phyloP scores from a whole-genome alignment of 306 rosid genomes.

The Psophocarpus tetragonolobus region DNA sequence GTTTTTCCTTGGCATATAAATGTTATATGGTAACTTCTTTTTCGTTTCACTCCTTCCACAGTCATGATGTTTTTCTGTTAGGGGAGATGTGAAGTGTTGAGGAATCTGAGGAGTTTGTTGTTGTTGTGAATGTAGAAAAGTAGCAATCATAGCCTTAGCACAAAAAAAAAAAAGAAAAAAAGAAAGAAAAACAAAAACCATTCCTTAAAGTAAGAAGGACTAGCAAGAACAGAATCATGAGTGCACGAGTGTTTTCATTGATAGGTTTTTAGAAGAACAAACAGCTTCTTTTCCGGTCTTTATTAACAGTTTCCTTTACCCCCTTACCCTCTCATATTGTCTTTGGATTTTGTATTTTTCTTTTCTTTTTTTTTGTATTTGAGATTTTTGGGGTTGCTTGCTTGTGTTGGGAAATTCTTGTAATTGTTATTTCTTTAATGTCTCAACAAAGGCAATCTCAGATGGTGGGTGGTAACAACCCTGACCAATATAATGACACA shows the following conservation, averaged over 20 bases:
- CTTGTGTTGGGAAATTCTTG: constrained; percentile 8
- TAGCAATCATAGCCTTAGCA: constrained; percentile 26
- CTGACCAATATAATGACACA: constrained; percentile 72
- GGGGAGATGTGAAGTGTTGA: constrained; percentile 21
- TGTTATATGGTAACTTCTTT: constrained; percentile 32
- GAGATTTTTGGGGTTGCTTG: constrained; percentile 25
- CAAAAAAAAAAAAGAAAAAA: background rate
- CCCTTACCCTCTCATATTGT: constrained; percentile 15
- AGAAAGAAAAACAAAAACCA: background rate
- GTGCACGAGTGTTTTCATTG: constrained; percentile 65
- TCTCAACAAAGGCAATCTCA: constrained; percentile 78
- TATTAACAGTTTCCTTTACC: constrained; percentile 27
- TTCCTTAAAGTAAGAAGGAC: constrained; percentile 35
- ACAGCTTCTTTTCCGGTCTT: constrained; percentile 37
- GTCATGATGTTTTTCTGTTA: constrained; percentile 37
- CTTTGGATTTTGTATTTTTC: constrained; percentile 36
- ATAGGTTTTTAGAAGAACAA: constrained; percentile 48
- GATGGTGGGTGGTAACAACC: constrained; percentile 58
- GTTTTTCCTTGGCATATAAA: constrained; percentile 11
- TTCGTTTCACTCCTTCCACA: constrained; percentile 33
- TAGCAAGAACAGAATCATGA: constrained; percentile 42
- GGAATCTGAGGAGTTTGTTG: constrained; percentile 43
- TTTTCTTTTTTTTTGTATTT: constrained; percentile 18
- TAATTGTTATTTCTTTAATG: constrained; percentile 38
- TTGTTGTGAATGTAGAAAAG: constrained; percentile 37